Percentiles rank a stretch among this genome's conserved stretches.
Conservation (phyloP, 2,329 filamentous ascomycete species). For the Helicocarpus griseus region DNA sequence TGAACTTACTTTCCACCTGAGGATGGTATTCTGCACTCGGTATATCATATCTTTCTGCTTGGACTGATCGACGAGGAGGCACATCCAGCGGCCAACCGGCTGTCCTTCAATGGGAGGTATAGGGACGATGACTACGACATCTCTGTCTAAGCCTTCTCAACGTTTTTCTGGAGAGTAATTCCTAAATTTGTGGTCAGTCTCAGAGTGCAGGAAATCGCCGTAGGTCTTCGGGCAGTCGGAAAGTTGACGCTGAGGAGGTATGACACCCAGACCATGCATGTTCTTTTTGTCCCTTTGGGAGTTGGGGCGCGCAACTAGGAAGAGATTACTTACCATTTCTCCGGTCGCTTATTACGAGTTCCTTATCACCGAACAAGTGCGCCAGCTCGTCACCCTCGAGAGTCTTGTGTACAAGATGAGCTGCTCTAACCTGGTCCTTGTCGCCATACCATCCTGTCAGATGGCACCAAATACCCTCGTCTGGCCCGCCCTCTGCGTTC, state of each 20-base stretch:
- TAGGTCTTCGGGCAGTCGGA: too few relatives aligned
- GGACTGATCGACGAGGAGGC: neutral
- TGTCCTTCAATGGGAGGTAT: neutral
- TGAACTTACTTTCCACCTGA: neutral
- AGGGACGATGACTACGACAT: constrained; percentile 6
- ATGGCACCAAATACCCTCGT: constrained; percentile 2
- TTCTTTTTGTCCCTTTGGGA: too few relatives aligned
- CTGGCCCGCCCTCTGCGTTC: neutral
- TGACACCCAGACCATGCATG: too few relatives aligned
- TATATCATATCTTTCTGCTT: neutral
- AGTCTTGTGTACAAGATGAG: constrained; percentile 11
- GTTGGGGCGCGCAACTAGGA: too few relatives aligned
- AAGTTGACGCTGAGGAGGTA: too few relatives aligned
- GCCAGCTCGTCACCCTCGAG: constrained; percentile 10
- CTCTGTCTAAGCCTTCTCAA: constrained; percentile 5
- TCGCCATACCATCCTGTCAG: constrained; percentile 3
- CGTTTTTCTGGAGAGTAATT: neutral
- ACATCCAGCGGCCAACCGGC: neutral
- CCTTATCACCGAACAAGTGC: constrained; percentile 12
- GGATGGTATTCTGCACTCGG: neutral
- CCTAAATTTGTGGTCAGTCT: too few relatives aligned
- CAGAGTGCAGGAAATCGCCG: too few relatives aligned
- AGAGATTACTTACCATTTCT: constrained; percentile 10
- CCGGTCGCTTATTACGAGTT: constrained; percentile 7
- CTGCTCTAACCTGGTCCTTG: constrained; percentile 12